Conservation (phyloP, 208 protist genomes). For the Leishmania aethiopica region DNA sequence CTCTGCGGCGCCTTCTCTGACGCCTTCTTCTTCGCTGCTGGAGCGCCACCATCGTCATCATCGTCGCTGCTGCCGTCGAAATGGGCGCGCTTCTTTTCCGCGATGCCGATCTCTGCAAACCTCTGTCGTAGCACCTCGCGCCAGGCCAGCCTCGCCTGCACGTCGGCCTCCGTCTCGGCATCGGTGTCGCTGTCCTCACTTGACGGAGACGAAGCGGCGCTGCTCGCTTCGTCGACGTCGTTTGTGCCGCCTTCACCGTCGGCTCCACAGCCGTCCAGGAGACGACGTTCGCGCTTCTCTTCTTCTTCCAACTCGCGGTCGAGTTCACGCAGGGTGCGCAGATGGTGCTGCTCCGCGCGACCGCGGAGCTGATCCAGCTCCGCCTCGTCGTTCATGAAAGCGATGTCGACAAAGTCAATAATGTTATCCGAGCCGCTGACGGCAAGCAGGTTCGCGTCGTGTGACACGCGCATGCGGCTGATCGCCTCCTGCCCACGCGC, state of each 20-base stretch:
- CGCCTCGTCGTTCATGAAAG: slow-evolving; percentile 79
- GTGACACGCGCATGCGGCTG: slow-evolving; percentile 71
- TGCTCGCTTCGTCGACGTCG: not conserved
- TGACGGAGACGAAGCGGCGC: not conserved
- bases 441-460: slow-evolving; percentile 76
- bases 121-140: slow-evolving; percentile 14
- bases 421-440: slow-evolving; percentile 81
- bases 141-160: slow-evolving; percentile 5
- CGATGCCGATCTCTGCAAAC: slow-evolving; percentile 10
- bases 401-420: slow-evolving; percentile 91
- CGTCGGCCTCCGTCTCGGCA: slow-evolving; percentile 5
- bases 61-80: slow-evolving; percentile 21
- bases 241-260: not conserved
- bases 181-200: not conserved
- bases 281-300: slow-evolving; percentile 28
- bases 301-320: slow-evolving; percentile 56
- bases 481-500: slow-evolving; percentile 77
- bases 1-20: not conserved
- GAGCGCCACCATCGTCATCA: not conserved
- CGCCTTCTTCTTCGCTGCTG: not conserved
- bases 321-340: slow-evolving; percentile 69
- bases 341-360: slow-evolving; percentile 77
- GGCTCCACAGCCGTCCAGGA: slow-evolving; percentile 14
- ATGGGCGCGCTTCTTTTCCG: slow-evolving; percentile 1
- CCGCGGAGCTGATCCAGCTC: slow-evolving; percentile 74